These are phyloP conservation scores for Pyrus hybrid DNA, from an alignment of 331 rosid genomes.

Conservation along the genomic window DNA sequence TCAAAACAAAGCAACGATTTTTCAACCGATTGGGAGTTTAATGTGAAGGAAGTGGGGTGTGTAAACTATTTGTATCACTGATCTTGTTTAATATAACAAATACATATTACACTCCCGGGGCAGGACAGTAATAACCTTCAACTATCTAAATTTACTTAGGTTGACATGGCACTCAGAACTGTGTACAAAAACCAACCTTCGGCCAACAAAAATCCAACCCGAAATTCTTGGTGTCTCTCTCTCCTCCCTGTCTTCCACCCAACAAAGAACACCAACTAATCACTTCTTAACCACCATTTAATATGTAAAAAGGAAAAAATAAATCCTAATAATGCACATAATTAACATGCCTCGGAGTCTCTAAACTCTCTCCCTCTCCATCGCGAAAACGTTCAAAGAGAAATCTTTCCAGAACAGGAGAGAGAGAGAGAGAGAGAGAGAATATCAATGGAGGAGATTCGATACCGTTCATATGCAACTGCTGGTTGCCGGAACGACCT, in stretches of 20 bases:
- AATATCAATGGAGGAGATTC: not conserved
- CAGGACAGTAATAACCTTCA: not conserved
- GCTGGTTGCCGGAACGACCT: not conserved
- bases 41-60: not conserved
- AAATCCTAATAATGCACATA: not conserved
- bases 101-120: not conserved
- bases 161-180: not conserved
- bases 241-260: too few species aligned
- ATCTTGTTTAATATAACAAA: not conserved
- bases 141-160: not conserved
- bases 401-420: not conserved
- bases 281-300: constrained; percentile 1
- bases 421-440: not conserved
- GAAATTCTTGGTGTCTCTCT: too few species aligned
- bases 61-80: not conserved
- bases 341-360: not conserved
- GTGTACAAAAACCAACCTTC: too few species aligned
- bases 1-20: not conserved
- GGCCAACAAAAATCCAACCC: not conserved
- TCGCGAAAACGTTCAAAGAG: not conserved
- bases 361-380: not conserved
- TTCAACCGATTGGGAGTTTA: not conserved
- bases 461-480: not conserved
- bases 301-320: not conserved
- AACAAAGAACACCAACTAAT: too few species aligned